Percentiles rank a stretch among this genome's conserved stretches.
phyloP scores from a whole-genome alignment of 345 rosid genomes.

The Combretum micranthum region DNA sequence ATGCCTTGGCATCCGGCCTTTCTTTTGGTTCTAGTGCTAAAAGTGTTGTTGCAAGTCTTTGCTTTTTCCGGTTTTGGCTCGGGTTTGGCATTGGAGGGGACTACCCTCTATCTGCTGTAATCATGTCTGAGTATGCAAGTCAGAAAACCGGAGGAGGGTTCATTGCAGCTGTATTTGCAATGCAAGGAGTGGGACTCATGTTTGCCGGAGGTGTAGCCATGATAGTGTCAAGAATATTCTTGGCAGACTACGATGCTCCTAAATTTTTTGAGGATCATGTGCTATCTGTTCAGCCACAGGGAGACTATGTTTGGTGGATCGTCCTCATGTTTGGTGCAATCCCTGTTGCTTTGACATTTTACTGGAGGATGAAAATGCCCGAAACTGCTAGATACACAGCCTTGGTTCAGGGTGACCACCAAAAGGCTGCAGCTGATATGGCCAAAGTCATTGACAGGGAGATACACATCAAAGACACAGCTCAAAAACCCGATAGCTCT shows the following conservation, averaged over 20 bases:
- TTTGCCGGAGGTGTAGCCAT: slow-evolving; percentile 55
- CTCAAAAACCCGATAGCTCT: slow-evolving; percentile 1
- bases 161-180: slow-evolving; percentile 70
- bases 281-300: slow-evolving; percentile 50
- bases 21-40: slow-evolving; percentile 45
- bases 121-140: slow-evolving; percentile 76
- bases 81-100: slow-evolving; percentile 86
- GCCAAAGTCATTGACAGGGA: slow-evolving; percentile 44
- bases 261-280: slow-evolving; percentile 12
- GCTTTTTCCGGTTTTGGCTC: slow-evolving; percentile 87
- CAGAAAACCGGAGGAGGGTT: slow-evolving; percentile 65
- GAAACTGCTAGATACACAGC: slow-evolving; percentile 79
- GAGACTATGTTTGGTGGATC: slow-evolving; percentile 61
- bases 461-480: not conserved
- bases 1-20: slow-evolving; percentile 63
- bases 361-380: slow-evolving; percentile 81
- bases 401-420: slow-evolving; percentile 46
- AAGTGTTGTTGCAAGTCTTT: slow-evolving; percentile 43
- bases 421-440: slow-evolving; percentile 68
- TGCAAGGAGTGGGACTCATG: slow-evolving; percentile 68
- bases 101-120: slow-evolving; percentile 73
- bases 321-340: slow-evolving; percentile 75
- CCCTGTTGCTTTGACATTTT: slow-evolving; percentile 66
- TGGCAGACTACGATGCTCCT: slow-evolving; percentile 20
- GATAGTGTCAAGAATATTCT: slow-evolving; percentile 41